Conservation (phyloP, 345 rosid genomes). For the Eucalyptus curtisii region DNA sequence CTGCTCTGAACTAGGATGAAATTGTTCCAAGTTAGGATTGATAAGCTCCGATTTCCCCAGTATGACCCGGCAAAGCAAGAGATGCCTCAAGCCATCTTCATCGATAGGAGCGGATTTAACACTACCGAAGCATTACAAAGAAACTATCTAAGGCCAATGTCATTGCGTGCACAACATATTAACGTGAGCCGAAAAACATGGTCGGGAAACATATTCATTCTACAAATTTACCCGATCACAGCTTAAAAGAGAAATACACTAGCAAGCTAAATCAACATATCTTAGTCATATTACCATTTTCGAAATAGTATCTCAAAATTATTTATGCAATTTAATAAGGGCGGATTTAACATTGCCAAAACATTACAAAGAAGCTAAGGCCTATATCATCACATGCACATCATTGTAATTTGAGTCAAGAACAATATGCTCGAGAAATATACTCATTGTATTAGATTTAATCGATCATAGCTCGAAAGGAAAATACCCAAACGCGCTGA, state of each 20-base stretch:
- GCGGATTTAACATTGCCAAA: not conserved
- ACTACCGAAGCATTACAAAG: not conserved
- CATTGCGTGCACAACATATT: not conserved
- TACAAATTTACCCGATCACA: not conserved
- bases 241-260: not conserved
- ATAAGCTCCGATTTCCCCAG: slow-evolving; percentile 64
- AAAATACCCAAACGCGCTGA: too few relatives aligned
- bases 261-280: not conserved
- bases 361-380: not conserved
- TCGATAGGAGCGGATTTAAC: slow-evolving; percentile 23
- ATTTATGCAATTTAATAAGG: not conserved
- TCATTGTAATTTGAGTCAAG: not conserved
- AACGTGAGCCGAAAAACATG: not conserved
- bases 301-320: not conserved
- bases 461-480: not conserved
- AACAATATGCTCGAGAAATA: not conserved
- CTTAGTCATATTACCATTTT: not conserved
- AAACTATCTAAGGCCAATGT: not conserved
- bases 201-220: not conserved
- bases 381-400: not conserved
- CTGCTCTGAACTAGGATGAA: slow-evolving; percentile 18
- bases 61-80: slow-evolving; percentile 68
- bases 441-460: not conserved
- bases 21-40: slow-evolving; percentile 41
- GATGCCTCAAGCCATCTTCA: slow-evolving; percentile 48